phyloP scores from a whole-genome alignment of 179 eudicot genomes.

The Vitellaria paradoxa region DNA sequence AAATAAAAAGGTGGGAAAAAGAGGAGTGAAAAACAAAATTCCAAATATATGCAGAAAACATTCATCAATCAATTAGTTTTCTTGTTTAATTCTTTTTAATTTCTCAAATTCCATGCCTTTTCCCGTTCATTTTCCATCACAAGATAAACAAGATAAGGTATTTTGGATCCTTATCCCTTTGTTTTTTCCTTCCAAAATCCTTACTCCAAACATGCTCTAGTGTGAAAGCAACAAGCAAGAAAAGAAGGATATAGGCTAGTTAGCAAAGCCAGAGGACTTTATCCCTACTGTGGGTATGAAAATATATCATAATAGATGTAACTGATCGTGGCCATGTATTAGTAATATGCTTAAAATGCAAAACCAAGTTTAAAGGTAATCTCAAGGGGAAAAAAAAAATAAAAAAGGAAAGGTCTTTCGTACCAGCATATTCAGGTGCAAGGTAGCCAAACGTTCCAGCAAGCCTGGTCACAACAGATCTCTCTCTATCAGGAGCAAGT shows the following conservation, averaged over 20 bases:
- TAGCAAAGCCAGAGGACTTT: background rate
- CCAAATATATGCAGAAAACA: too few species aligned
- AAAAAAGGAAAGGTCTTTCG: background rate
- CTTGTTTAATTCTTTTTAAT: too few species aligned
- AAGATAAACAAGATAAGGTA: too few species aligned
- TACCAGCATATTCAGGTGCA: conserved; percentile 53
- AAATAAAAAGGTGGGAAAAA: too few species aligned
- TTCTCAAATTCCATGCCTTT: too few species aligned
- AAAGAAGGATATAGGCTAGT: background rate
- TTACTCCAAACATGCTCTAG: background rate
- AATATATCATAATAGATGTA: background rate
- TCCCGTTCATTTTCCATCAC: too few species aligned
- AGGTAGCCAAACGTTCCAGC: conserved; percentile 55
- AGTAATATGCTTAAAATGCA: background rate
- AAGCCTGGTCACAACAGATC: conserved; percentile 42
- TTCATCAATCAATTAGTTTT: too few species aligned
- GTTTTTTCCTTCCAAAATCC: too few species aligned
- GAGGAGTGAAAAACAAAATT: too few species aligned
- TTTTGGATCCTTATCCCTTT: too few species aligned
- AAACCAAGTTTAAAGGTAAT: background rate
- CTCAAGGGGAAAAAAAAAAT: background rate
- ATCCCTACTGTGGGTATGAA: background rate
- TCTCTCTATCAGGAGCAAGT: conserved; percentile 44
- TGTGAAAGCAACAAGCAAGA: background rate
- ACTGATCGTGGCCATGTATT: background rate